Percentiles rank a stretch among this genome's conserved stretches.
Conservation (phyloP, 2,329 filamentous ascomycete genomes). For the Botrytis fabae region DNA sequence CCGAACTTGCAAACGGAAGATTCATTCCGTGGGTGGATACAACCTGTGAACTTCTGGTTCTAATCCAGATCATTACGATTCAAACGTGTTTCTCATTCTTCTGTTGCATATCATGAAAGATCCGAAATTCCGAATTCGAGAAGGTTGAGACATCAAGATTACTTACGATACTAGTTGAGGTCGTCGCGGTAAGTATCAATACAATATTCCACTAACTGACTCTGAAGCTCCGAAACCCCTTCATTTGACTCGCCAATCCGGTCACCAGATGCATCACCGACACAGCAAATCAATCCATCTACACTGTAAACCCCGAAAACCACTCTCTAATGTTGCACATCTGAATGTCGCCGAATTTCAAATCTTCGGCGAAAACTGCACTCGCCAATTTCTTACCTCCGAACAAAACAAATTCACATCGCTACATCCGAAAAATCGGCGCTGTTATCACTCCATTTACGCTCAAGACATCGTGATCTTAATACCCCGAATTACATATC, state of each 20-base stretch:
- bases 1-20: neutral
- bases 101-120: constrained; percentile 1
- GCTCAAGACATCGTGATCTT: neutral
- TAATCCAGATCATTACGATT: neutral
- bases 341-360: neutral
- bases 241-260: constrained; percentile 15
- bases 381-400: neutral
- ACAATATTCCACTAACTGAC: neutral
- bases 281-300: neutral
- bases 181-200: neutral
- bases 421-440: neutral
- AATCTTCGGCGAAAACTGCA: neutral
- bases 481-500: neutral
- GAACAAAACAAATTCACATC: neutral
- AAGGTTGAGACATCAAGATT: neutral
- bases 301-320: constrained; percentile 1
- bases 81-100: neutral
- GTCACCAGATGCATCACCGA: neutral
- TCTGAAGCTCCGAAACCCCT: constrained; percentile 2
- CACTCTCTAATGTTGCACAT: constrained; percentile 1
- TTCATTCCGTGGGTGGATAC: neutral
- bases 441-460: neutral
- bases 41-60: neutral
- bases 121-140: neutral
- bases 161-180: neutral